A percentile compares a stretch with the other conserved stretches of the same genome.
phyloP scores from a whole-genome alignment of 164 flowering plant species.

The Vitis rupestris region DNA sequence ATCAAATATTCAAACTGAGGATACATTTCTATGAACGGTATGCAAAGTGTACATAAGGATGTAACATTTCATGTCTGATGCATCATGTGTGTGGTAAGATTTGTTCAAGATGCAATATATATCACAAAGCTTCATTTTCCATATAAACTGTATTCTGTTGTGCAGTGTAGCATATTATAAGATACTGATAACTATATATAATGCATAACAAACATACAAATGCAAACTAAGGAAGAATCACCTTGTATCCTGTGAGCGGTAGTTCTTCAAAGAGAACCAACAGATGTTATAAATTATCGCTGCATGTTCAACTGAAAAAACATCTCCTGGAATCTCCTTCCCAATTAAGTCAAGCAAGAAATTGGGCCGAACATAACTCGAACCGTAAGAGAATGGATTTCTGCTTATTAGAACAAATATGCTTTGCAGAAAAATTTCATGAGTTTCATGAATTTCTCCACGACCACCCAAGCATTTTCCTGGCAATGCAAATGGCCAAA shows the following conservation, averaged over 20 bases:
- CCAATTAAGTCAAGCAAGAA: slow-evolving; percentile 47
- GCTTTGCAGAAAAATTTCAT: slow-evolving; percentile 49
- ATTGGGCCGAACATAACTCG: slow-evolving; percentile 16
- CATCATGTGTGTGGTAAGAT: too few species aligned
- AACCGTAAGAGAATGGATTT: slow-evolving; percentile 24
- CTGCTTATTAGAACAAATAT: slow-evolving; percentile 40
- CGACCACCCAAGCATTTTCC: slow-evolving; percentile 52
- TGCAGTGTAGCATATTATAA: too few species aligned
- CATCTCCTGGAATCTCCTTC: slow-evolving; percentile 44
- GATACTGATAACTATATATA: too few species aligned
- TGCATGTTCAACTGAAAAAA: slow-evolving; percentile 71
- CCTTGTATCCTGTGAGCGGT: slow-evolving; percentile 41
- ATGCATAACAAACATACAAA: background rate
- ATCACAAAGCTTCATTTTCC: too few species aligned
- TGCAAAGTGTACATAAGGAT: too few species aligned
- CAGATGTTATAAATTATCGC: slow-evolving; percentile 53
- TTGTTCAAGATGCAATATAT: too few species aligned
- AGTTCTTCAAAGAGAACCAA: slow-evolving; percentile 52
- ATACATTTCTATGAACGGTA: too few species aligned
- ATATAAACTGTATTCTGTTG: too few species aligned
- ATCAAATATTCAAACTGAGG: too few species aligned
- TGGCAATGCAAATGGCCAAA: slow-evolving; percentile 16
- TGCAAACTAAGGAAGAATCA: slow-evolving; percentile 18
- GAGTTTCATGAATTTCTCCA: slow-evolving; percentile 53
- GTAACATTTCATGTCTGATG: too few species aligned